phyloP scores from a whole-genome alignment of 306 rosid genomes.

The Leucaena leucocephala region DNA sequence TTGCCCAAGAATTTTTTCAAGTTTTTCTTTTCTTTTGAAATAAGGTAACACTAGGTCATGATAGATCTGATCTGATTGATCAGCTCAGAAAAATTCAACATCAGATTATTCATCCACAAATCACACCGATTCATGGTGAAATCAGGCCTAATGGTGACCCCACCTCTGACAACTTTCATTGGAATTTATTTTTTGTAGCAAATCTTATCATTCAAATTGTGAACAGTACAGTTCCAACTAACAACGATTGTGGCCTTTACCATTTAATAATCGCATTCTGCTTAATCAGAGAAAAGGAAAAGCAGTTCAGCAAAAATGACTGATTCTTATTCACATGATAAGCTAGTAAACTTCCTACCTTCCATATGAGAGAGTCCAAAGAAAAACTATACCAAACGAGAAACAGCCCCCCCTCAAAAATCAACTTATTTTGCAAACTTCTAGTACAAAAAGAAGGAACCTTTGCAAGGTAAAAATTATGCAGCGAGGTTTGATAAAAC shows the following conservation, averaged over 20 bases:
- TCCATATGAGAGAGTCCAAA: neutral
- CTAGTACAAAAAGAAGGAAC: neutral
- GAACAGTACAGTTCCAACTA: neutral
- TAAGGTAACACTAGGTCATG: no score
- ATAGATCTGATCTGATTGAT: no score
- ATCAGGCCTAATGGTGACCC: no score
- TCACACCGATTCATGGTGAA: neutral
- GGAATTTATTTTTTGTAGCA: neutral
- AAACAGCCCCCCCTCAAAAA: neutral
- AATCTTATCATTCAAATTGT: neutral
- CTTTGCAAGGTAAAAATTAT: constrained; percentile 17
- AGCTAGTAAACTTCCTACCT: neutral
- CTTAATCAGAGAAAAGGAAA: constrained; percentile 2
- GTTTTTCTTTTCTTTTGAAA: no score
- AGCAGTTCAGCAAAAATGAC: constrained; percentile 29
- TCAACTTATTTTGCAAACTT: neutral
- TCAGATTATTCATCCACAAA: no score
- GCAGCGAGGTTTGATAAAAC: constrained; percentile 16
- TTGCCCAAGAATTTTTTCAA: no score
- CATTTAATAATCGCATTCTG: constrained; percentile 28
- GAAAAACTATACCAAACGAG: neutral
- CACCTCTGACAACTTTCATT: no score
- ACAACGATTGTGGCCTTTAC: neutral
- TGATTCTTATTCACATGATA: constrained; percentile 5
- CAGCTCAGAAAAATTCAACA: no score